Base-by-base conservation (phyloP, 495 filamentous ascomycete species). In the Extremus antarcticus region DNA sequence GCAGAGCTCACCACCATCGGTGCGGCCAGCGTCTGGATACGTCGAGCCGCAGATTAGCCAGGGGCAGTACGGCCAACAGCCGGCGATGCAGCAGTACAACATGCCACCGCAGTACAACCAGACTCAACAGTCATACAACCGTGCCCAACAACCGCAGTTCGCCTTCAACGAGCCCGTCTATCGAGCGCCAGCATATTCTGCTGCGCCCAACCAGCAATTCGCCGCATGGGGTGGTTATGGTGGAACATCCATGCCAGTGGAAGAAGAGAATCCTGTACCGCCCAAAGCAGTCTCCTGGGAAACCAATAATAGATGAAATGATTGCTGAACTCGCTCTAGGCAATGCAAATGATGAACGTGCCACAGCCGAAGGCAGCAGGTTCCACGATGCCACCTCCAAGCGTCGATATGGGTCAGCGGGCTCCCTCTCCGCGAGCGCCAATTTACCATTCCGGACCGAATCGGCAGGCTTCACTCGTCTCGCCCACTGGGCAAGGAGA, bases 191-290 rank as follows among this genome's bases (percentile, higher is more conserved):
- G n/a, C 52, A 23, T 10, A 24, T 23, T 46, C 50, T 2, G 50
- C 24, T 19, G 38, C 50, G 11, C 59, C 59, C 1, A 47, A 22
- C 29, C 55, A 55, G 40, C 59, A 62, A 35, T 62, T 62, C 22
- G 59, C 55, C 2, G 51, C 3, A 2, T 62, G 59, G 59, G 23
- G 19, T n/a, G 59, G 59, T 9, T 58, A 58, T 53, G 43, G 51
- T 10, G 59, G 47, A 11, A 10, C 59, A 1, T 47, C 51, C 1
- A 48, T 19, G 21, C 38, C 43, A 3, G 20, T 62, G 55, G 55
- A 58, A 24, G 55, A 62, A 22, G 59, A 62, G 41, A 55, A 54
- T 49, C 51, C 59, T 47, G 56, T 62, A 55, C 55, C 55, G 43
- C 59, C 59, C 7, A 57, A 61, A 13, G 11, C 59, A 20, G 43